Percentiles rank a stretch among this genome's conserved stretches.
These are phyloP conservation scores for Tardiomyces digboiensis DNA, from an alignment of 1,139 yeast species.

Conservation along the genomic window DNA sequence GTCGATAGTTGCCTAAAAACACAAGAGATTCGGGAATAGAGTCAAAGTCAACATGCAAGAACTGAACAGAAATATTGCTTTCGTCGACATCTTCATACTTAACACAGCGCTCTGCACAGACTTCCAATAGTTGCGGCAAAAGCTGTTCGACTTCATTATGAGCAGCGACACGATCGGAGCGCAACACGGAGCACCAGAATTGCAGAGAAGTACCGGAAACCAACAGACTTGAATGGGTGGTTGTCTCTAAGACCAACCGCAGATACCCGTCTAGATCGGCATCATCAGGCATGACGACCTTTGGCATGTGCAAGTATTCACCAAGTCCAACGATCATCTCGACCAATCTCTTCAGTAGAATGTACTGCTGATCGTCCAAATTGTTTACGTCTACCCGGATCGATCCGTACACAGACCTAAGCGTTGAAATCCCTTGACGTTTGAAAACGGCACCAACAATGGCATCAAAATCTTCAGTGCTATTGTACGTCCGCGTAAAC, in stretches of 20 bases:
- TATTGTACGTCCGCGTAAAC: conserved; percentile 70
- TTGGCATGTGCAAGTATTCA: conserved; percentile 49
- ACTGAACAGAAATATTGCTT: conserved; percentile 53
- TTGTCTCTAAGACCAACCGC: conserved; percentile 66
- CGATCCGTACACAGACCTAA: conserved; percentile 50
- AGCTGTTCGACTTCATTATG: conserved; percentile 37
- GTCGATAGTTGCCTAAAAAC: conserved; percentile 71
- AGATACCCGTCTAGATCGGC: conserved; percentile 58
- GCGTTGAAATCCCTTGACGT: conserved; percentile 57
- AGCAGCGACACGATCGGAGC: conserved; percentile 61
- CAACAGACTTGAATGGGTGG: conserved; percentile 78
- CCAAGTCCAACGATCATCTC: conserved; percentile 91
- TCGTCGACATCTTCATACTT: conserved; percentile 64
- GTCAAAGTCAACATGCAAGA: conserved; percentile 78
- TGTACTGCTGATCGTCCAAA: conserved; percentile 69
- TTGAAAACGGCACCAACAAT: conserved; percentile 75
- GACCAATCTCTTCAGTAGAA: conserved; percentile 78
- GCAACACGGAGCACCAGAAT: conserved; percentile 86
- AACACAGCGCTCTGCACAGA: conserved; percentile 69
- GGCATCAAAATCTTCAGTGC: conserved; percentile 64
- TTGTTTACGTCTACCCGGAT: conserved; percentile 60
- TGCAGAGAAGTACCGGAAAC: conserved; percentile 86
- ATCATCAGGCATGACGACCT: conserved; percentile 31
- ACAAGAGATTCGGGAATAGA: conserved; percentile 71
- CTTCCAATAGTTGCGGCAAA: conserved; percentile 60